Conservation (phyloP, 2,329 filamentous ascomycete genomes). For the Fusarium devonianum region DNA sequence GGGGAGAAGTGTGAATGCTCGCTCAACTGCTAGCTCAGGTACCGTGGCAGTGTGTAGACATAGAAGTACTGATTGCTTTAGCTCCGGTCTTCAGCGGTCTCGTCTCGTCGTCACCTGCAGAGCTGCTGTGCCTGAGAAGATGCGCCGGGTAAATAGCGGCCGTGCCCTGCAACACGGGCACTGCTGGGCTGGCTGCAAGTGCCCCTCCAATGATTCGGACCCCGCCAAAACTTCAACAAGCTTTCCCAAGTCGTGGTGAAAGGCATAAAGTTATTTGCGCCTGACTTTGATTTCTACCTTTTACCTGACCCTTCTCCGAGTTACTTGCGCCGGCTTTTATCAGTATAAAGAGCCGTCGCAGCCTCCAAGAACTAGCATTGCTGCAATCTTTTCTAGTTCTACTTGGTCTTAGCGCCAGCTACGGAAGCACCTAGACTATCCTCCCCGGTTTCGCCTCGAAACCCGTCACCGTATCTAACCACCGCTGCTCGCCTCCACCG, state of each 20-base stretch:
- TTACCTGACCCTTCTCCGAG: not conserved
- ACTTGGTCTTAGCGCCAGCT: constrained; percentile 12
- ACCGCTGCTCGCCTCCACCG: constrained; percentile 21
- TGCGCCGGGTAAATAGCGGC: constrained; percentile 43
- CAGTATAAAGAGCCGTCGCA: constrained; percentile 1
- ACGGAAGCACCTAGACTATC: constrained; percentile 17
- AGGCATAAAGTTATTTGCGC: constrained; percentile 20
- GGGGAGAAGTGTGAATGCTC: no score
- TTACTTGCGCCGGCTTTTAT: not conserved
- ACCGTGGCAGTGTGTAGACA: no score
- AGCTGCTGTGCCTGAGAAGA: constrained; percentile 1
- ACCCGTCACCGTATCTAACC: constrained; percentile 24
- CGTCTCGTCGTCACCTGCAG: no score
- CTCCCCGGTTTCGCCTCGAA: constrained; percentile 22
- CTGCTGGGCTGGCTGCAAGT: constrained; percentile 28
- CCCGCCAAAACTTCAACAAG: constrained; percentile 44
- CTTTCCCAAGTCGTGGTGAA: constrained; percentile 22
- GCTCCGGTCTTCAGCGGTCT: no score
- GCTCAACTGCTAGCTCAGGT: no score
- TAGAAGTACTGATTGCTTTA: no score
- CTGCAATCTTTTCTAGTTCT: not conserved
- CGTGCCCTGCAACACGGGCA: not conserved
- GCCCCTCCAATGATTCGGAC: constrained; percentile 45
- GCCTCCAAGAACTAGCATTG: not conserved
- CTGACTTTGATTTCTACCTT: constrained; percentile 23